Conservation (phyloP, 192 early-diverging fungal genomes). For the Coemansia aciculifera region DNA sequence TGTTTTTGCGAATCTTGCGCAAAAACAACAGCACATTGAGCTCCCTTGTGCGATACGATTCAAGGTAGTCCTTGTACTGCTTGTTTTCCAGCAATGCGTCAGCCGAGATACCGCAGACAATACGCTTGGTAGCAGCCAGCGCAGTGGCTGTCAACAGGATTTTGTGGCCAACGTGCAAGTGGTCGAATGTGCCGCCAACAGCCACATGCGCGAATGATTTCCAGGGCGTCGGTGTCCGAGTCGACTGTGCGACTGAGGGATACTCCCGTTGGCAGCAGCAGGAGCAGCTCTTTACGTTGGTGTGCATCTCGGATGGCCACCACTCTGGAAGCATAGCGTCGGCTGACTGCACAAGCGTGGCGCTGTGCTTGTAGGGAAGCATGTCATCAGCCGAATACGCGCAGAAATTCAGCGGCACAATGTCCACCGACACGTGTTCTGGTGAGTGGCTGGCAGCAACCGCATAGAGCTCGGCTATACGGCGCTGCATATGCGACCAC, state of each 20-base stretch:
- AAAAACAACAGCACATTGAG: slow-evolving; percentile 65
- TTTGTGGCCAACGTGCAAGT: slow-evolving; percentile 93
- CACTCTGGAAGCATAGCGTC: slow-evolving; percentile 31
- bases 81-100: slow-evolving; percentile 72
- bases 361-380: slow-evolving; percentile 18
- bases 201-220: slow-evolving; percentile 41
- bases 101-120: slow-evolving; percentile 71
- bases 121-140: slow-evolving; percentile 64
- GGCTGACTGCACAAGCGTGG: slow-evolving; percentile 12
- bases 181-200: slow-evolving; percentile 96
- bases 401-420: slow-evolving; percentile 48
- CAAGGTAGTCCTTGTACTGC: slow-evolving; percentile 65
- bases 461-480: slow-evolving; percentile 45
- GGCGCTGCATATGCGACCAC: slow-evolving; percentile 51
- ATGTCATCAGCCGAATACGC: slow-evolving; percentile 46
- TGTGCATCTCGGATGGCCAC: slow-evolving; percentile 40
- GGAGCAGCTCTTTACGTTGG: neutral
- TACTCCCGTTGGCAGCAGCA: neutral
- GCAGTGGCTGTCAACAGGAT: slow-evolving; percentile 83
- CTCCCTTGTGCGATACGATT: slow-evolving; percentile 65
- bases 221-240: slow-evolving; percentile 29
- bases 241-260: neutral
- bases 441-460: slow-evolving; percentile 20
- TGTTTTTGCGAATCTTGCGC: slow-evolving; percentile 44
- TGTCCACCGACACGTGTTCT: slow-evolving; percentile 11